Conservation (phyloP, 148 eudicot genomes). For the Vaccinium darrowii region DNA sequence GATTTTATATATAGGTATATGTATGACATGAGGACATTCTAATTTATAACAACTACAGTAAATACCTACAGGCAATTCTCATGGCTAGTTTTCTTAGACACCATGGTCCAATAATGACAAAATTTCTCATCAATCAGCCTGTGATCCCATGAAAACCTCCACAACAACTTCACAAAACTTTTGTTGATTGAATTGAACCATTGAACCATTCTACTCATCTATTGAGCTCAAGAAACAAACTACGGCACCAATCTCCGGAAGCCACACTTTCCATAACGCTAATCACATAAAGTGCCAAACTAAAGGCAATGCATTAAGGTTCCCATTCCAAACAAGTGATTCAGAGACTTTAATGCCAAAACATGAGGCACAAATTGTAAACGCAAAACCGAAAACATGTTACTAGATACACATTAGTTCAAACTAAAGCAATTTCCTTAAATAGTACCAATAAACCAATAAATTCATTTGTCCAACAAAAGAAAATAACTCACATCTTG, state of each 20-base stretch:
- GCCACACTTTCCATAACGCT: background rate
- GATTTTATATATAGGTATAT: background rate
- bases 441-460: background rate
- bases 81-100: background rate
- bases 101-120: background rate
- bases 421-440: background rate
- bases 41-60: background rate
- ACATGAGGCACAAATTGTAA: background rate
- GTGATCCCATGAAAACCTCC: background rate
- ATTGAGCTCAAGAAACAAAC: background rate
- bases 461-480: background rate
- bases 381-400: background rate
- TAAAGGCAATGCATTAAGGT: slow-evolving; percentile 4
- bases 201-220: background rate
- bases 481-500: slow-evolving; percentile 67
- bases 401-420: background rate
- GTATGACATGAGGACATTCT: background rate
- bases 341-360: background rate
- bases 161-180: background rate
- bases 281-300: background rate
- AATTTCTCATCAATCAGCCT: background rate
- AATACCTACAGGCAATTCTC: background rate
- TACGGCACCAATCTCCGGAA: background rate
- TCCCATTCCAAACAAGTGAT: background rate
- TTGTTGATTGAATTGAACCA: background rate